A percentile compares a stretch with the other conserved stretches of the same genome.
Conservation (phyloP, 164 flowering plant genomes). For the Stephania cephalantha region DNA sequence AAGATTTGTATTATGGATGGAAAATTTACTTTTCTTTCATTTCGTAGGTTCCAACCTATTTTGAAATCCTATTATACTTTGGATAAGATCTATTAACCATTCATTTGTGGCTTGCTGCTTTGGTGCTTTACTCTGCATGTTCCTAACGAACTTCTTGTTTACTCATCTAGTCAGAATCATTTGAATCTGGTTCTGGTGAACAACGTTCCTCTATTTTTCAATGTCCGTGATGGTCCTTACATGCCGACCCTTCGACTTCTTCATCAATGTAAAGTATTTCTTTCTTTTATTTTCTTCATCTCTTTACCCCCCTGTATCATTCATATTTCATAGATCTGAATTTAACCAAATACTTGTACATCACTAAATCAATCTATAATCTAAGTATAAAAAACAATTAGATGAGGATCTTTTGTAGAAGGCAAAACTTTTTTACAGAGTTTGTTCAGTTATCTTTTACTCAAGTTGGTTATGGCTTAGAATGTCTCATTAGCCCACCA, state of each 20-base stretch:
- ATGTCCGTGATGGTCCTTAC: slow-evolving; percentile 95
- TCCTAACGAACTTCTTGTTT: slow-evolving; percentile 3
- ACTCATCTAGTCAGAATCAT: slow-evolving; percentile 72
- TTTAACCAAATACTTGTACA: too few species aligned
- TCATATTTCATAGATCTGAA: background rate
- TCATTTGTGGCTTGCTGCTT: background rate
- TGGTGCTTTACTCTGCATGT: background rate
- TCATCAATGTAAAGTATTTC: slow-evolving; percentile 74
- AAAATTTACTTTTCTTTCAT: background rate
- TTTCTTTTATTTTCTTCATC: slow-evolving; percentile 6
- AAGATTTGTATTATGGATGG: background rate
- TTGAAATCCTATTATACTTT: background rate
- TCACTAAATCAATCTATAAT: too few species aligned
- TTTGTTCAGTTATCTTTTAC: too few species aligned
- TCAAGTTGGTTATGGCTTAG: too few species aligned
- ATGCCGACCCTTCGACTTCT: slow-evolving; percentile 98
- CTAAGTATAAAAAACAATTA: too few species aligned
- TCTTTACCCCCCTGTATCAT: background rate
- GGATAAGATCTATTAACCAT: background rate
- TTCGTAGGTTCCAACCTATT: background rate
- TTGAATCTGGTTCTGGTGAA: slow-evolving; percentile 89
- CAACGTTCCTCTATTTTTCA: slow-evolving; percentile 93
- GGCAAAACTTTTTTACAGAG: too few species aligned
- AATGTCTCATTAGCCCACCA: background rate
- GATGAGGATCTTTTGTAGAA: too few species aligned